Evolutionary conservation across 305 asterid genomes (phyloP).

Genomic region (Lippia alba): DNA sequence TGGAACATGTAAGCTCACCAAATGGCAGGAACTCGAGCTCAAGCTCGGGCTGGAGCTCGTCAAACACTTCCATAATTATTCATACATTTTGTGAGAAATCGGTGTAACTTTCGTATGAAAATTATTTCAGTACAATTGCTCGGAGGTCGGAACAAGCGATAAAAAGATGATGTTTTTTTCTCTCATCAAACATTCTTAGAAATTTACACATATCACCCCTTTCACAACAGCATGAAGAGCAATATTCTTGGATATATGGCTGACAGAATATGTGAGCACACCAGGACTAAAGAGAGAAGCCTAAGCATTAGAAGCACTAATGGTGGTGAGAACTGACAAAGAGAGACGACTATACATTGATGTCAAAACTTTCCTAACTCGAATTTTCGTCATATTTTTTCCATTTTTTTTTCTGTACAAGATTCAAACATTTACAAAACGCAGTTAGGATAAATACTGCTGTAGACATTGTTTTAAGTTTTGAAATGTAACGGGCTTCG

Average conservation of each 20-base stretch:
- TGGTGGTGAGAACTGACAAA: not conserved
- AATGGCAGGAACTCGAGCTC: no score
- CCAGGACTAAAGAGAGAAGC: no score
- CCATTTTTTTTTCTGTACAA: conserved; percentile 50
- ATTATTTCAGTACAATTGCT: no score
- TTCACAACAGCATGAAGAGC: conserved; percentile 8
- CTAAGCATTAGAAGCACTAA: conserved; percentile 32
- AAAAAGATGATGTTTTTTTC: not conserved
- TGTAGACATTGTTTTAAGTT: conserved; percentile 61
- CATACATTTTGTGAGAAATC: no score
- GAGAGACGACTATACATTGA: conserved; percentile 32
- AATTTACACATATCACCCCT: not conserved
- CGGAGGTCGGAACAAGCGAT: no score
- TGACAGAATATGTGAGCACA: no score
- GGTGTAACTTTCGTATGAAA: no score
- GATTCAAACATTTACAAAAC: conserved; percentile 46
- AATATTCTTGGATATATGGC: no score
- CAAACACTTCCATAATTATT: no score
- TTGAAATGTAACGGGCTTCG: conserved; percentile 67
- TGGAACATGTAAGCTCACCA: no score
- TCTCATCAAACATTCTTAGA: not conserved
- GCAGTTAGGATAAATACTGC: conserved; percentile 31
- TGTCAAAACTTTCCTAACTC: conserved; percentile 61
- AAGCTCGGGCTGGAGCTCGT: no score
- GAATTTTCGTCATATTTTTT: not conserved